Percentiles rank a stretch among this genome's conserved stretches.
These are phyloP conservation scores for Thelonectria rubi DNA, from an alignment of 2,329 filamentous ascomycete genomes.

Conservation along the genomic window DNA sequence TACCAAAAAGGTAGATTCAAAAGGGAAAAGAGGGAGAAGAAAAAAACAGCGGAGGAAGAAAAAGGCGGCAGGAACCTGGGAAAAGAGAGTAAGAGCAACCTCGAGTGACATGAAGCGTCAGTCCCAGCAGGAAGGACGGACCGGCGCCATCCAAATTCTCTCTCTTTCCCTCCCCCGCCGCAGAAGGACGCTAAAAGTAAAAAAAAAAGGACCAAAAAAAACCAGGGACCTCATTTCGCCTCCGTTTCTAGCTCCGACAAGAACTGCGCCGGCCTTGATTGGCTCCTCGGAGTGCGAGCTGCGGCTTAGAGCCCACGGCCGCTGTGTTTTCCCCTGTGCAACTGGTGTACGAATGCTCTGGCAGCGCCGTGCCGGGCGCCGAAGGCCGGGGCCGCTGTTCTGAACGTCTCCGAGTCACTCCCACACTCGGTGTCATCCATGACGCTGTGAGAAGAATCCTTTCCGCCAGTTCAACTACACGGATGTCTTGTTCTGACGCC, in stretches of 20 bases:
- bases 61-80: background rate
- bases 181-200: conserved; percentile 7
- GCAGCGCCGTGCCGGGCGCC: conserved; percentile 40
- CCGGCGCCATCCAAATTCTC: conserved; percentile 31
- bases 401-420: background rate
- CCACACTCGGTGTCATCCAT: background rate
- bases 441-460: background rate
- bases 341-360: background rate
- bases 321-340: background rate
- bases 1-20: conserved; percentile 3
- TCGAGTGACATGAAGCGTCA: conserved; percentile 8
- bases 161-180: conserved; percentile 15
- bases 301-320: background rate
- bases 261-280: conserved; percentile 2
- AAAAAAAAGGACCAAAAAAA: background rate
- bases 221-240: background rate
- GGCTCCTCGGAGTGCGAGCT: background rate
- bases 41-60: conserved; percentile 14
- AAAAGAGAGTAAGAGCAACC: conserved; percentile 9
- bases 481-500: too few species aligned
- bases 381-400: conserved; percentile 34
- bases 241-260: background rate
- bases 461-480: too few species aligned
- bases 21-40: conserved; percentile 11
- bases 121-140: conserved; percentile 2